Conservation (phyloP, 1,139 yeast genomes). For the Kurtzmaniella quercitrusa region DNA sequence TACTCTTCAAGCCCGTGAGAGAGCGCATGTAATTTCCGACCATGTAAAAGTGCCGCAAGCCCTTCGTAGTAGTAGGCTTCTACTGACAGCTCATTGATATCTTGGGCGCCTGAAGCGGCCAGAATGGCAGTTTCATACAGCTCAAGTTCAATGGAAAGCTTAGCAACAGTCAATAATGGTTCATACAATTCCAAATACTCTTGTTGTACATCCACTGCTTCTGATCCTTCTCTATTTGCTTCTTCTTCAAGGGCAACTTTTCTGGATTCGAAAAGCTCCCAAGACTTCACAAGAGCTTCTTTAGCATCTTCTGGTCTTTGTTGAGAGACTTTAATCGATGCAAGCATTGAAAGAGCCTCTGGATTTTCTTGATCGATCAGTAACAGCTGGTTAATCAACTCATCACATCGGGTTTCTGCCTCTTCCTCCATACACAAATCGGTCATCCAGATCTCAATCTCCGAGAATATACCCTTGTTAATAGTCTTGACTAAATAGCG, state of each 20-base stretch:
- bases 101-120: conserved; percentile 59
- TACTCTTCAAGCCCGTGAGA: conserved; percentile 32
- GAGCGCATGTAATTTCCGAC: conserved; percentile 35
- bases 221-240: conserved; percentile 21
- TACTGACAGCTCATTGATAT: conserved; percentile 76
- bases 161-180: conserved; percentile 65
- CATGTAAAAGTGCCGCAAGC: conserved; percentile 60
- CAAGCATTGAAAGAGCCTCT: conserved; percentile 77
- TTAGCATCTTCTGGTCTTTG: conserved; percentile 71
- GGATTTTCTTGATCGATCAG: conserved; percentile 59
- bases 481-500: conserved; percentile 49
- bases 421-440: conserved; percentile 92
- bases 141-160: conserved; percentile 75
- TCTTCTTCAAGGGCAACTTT: conserved; percentile 49
- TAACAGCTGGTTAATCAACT: conserved; percentile 62
- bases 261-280: conserved; percentile 60
- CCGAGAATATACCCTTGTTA: conserved; percentile 75
- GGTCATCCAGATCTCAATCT: conserved; percentile 98
- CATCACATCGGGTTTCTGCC: conserved; percentile 81
- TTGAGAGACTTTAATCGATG: conserved; percentile 89
- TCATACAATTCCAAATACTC: conserved; percentile 63
- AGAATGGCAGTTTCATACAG: conserved; percentile 61
- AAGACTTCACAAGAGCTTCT: conserved; percentile 63
- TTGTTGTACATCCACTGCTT: conserved; percentile 36
- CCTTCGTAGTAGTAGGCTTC: conserved; percentile 84